Evolutionary conservation across 1,284 basidiomycete genomes (phyloP).

Genomic region (Microbotryum lychnidis-dioicae): DNA sequence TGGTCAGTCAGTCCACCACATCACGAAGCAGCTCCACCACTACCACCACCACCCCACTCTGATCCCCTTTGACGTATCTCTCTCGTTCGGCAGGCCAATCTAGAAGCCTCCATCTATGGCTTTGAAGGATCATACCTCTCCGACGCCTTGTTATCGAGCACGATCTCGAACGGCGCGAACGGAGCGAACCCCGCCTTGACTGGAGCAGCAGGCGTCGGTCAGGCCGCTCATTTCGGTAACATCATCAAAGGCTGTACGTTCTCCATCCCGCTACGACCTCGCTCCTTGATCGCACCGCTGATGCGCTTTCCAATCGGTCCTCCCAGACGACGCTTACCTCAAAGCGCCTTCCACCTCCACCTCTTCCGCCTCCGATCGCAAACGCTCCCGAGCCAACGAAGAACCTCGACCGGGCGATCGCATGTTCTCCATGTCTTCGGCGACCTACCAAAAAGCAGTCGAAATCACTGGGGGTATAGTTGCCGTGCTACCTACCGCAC

Average conservation of each 20-base stretch:
- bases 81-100: slow-evolving; percentile 38
- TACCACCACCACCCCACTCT: too few relatives aligned
- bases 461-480: too few relatives aligned
- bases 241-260: slow-evolving; percentile 40
- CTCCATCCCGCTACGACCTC: too few relatives aligned
- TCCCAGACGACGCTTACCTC: slow-evolving; percentile 27
- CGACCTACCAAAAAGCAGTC: too few relatives aligned
- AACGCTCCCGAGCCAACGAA: too few relatives aligned
- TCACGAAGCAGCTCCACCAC: too few relatives aligned
- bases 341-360: slow-evolving; percentile 37
- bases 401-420: too few relatives aligned
- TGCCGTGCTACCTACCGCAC: too few relatives aligned
- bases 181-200: slow-evolving; percentile 11
- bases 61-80: too few relatives aligned
- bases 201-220: slow-evolving; percentile 10
- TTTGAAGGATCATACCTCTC: slow-evolving; percentile 47
- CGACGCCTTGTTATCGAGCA: slow-evolving; percentile 22
- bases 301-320: background rate
- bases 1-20: slow-evolving; percentile 20
- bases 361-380: too few relatives aligned
- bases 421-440: too few relatives aligned
- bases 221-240: slow-evolving; percentile 33
- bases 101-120: slow-evolving; percentile 45
- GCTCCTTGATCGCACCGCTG: background rate
- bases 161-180: background rate